phyloP scores from a whole-genome alignment of 1,139 yeast genomes.

The Schwanniomyces etchellsii region DNA sequence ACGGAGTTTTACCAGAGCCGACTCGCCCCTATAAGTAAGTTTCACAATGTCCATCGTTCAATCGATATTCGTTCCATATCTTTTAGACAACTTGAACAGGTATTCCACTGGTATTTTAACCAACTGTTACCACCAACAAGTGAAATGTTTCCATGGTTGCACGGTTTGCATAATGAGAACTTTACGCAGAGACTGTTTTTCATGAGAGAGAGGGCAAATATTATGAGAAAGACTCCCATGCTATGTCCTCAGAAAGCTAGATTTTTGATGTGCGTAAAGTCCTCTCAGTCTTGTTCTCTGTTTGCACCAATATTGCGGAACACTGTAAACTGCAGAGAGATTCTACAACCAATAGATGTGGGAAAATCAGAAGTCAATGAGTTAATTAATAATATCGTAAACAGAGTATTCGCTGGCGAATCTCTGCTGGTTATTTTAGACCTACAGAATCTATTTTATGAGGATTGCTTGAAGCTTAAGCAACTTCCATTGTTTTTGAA shows the following conservation, averaged over 20 bases:
- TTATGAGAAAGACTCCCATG: neutral
- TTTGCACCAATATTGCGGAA: conserved; percentile 42
- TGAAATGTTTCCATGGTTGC: conserved; percentile 85
- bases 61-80: conserved; percentile 10
- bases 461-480: conserved; percentile 41
- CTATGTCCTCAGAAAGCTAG: conserved; percentile 21
- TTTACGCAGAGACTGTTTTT: conserved; percentile 45
- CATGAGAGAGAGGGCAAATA: conserved; percentile 18
- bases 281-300: conserved; percentile 13
- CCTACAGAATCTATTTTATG: conserved; percentile 19
- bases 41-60: neutral
- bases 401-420: conserved; percentile 10
- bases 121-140: conserved; percentile 62
- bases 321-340: conserved; percentile 54
- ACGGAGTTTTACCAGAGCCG: conserved; percentile 14
- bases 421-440: conserved; percentile 4
- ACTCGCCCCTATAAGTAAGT: neutral
- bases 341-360: conserved; percentile 45
- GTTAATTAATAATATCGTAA: conserved; percentile 15
- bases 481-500: conserved; percentile 49
- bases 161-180: conserved; percentile 57
- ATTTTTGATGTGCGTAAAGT: conserved; percentile 49
- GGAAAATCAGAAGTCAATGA: conserved; percentile 29
- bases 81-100: conserved; percentile 22
- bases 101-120: conserved; percentile 44